Evolutionary conservation across 495 filamentous ascomycete genomes (phyloP), one percentile per base, ranked within the genome.

Genomic region (Cetradonia linearis): DNA sequence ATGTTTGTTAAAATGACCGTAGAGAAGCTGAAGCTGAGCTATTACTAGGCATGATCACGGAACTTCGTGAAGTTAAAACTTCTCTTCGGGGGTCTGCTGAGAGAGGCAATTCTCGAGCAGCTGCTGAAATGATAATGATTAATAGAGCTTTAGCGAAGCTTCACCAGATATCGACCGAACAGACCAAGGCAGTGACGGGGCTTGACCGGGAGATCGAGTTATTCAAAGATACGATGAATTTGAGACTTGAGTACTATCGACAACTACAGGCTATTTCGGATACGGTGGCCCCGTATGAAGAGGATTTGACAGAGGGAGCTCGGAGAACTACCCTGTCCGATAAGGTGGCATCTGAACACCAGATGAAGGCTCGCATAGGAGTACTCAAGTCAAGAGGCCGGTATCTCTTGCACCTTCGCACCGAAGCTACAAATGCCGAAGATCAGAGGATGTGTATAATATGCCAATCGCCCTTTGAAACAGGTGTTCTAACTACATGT

Each of bases 261-360:
- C 92, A 96, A 65, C 73, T 98, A 23, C 92, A 96, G 68, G 78
- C 81, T 20, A 82, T 96, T 37, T 96, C 92, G 0, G 91, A 96
- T 70, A 89, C 79, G 27, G 88, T 96, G 1, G 81, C 78, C 10
- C 85, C 86, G 9, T 86, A 86, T 47, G 83, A 88, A 62, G 77
- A 81, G 44, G 76, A 81, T 52, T 73, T 74, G 57, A 72, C 76
- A 36, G 74, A 75, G 5, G 69, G 72, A 53, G 70, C 78, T 13
- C 67, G 79, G 65, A 70, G 70, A 38, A 70, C 62, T 49, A 66
- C 62, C 25, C 66, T 76, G 13, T 77, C 67, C 18, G 65, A 70
- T 36, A 71, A 77, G 30, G 83, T 89, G 68, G 67, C 78, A 8
- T 55, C 44, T n/a, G 61, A 65, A 54, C 33, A 44, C 18, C 66